Evolutionary conservation across 176 grass and related monocot genomes (phyloP), one percentile per base, ranked within the genome.

Genomic region (Phoenix roebelenii): DNA sequence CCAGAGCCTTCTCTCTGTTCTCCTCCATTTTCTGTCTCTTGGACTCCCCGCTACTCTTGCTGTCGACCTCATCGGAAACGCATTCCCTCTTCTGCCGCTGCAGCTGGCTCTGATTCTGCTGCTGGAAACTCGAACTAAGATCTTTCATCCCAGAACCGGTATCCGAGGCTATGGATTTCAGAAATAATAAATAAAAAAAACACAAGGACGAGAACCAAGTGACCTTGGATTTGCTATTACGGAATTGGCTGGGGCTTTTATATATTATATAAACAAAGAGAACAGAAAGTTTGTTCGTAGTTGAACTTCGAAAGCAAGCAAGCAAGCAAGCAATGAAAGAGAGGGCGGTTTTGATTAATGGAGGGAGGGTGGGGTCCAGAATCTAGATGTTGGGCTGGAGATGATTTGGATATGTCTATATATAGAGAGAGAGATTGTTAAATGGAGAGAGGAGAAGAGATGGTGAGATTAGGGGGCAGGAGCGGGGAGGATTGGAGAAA

Each of bases 31-130:
- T 67, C 5, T 75, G 65, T n/a, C 78, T 83, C 75, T 83, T 85
- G 65, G 39, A 26, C 51, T 81, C 76, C 19, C 54, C 78, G 49
- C 71, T 79, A 15, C 74, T 74, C 22, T 76, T 72, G 82, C 80
- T 85, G 53, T 93, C 87, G 51, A 82, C 81, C 49, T 93, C 94
- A 17, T 97, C 86, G 5, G 84, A 91, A 68, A 85, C 75, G 58
- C 84, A 82, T 68, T 80, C 78, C 50, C 83, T 71, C 61, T 77
- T 73, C 49, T 82, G 84, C 23, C 29, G 79, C 55, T 58, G 78
- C 39, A 64, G 77, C 19, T 79, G 67, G 5, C 60, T 74, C 1
- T 39, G 9, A 14, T 9, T 17, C 26, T 49, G 44, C 44, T 51
- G 67, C 23, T 49, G 73, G 19, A 67, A 55, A 7, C 60, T 18